phyloP scores from a whole-genome alignment of 2,329 filamentous ascomycete genomes.

The Dothistroma pini region DNA sequence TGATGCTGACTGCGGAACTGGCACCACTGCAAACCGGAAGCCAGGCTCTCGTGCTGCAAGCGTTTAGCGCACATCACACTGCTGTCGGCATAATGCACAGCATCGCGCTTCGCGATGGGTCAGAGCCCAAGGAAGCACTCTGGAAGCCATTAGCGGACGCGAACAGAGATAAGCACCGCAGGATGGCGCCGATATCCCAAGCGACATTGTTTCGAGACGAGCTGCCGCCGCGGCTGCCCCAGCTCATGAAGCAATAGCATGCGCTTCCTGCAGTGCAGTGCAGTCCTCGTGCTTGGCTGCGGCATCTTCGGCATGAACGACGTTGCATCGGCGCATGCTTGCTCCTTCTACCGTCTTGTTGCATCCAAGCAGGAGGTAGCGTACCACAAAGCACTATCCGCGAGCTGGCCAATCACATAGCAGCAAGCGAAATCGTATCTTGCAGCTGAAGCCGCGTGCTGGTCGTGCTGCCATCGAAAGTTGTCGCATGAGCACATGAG shows the following conservation, averaged over 20 bases:
- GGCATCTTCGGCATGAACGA: neutral
- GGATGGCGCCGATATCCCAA: neutral
- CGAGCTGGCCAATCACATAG: neutral
- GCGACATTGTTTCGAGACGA: too few species aligned
- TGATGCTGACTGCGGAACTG: neutral
- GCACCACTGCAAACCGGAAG: neutral
- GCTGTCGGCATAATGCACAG: neutral
- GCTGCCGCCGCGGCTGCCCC: neutral
- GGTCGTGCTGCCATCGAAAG: neutral
- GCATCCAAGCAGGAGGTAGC: too few species aligned
- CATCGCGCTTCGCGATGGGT: neutral
- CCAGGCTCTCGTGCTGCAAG: neutral
- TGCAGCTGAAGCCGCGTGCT: neutral
- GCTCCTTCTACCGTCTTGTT: constrained; percentile 1
- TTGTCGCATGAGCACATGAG: neutral
- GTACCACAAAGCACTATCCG: neutral
- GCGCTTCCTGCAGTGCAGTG: too few species aligned
- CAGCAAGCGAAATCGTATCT: neutral
- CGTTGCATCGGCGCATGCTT: constrained; percentile 1
- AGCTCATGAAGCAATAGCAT: too few species aligned
- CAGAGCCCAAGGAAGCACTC: neutral
- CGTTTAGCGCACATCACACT: neutral
- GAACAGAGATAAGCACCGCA: neutral
- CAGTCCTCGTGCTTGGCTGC: neutral
- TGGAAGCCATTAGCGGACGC: neutral